A percentile compares a stretch with the other conserved stretches of the same genome.
Evolutionary conservation across 192 early-diverging fungal genomes (phyloP).

Genomic region (Backusella sp.): DNA sequence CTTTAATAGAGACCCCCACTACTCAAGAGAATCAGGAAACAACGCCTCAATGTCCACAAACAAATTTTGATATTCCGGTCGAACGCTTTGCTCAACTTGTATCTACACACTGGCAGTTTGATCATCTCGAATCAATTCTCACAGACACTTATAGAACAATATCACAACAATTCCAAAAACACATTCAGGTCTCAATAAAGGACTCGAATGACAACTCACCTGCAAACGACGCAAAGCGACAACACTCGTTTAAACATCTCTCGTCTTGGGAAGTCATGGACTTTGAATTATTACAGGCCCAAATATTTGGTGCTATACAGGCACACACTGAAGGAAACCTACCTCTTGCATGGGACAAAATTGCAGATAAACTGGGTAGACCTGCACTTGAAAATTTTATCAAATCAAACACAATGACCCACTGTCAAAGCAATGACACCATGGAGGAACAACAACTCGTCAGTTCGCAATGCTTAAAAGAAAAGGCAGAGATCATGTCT

Average conservation of each 20-base stretch:
- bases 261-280: constrained; percentile 22
- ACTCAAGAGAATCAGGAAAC: constrained; percentile 1
- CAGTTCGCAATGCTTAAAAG: constrained; percentile 7
- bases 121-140: constrained; percentile 20
- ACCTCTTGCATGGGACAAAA: constrained; percentile 23
- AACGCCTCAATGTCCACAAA: not conserved
- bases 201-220: not conserved
- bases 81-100: constrained; percentile 20
- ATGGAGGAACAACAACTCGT: not conserved
- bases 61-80: constrained; percentile 33
- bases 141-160: constrained; percentile 15
- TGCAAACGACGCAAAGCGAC: not conserved
- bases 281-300: constrained; percentile 26
- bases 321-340: constrained; percentile 24
- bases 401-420: not conserved
- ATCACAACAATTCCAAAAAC: constrained; percentile 16
- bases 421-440: not conserved
- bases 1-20: not conserved
- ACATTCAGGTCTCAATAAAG: constrained; percentile 6
- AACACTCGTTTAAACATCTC: not conserved
- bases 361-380: constrained; percentile 21
- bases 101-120: constrained; percentile 27
- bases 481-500: constrained; percentile 15
- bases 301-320: constrained; percentile 28
- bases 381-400: constrained; percentile 21